Base-by-base conservation (phyloP, 1,284 basidiomycete species). In the Tylopilus sp. region DNA sequence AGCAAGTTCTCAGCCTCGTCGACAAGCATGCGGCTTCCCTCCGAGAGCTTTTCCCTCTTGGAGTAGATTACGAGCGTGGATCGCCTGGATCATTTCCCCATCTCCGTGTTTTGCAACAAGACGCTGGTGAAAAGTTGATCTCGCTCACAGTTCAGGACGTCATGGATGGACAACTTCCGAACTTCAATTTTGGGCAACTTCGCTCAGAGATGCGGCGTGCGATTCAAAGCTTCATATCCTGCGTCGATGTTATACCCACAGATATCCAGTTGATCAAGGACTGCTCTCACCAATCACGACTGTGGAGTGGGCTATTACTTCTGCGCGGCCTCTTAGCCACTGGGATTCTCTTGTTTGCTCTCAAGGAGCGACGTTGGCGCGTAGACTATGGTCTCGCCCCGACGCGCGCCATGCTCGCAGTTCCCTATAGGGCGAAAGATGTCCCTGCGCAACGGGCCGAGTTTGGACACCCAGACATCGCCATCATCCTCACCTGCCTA, bases 401-500 rank as follows among this genome's bases (percentile, higher is more conserved):
- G 6, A 69, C 39, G 6, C 80, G 85, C n/a, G 80, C 86, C 4
- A 75, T 81, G 60, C 74, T 87, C 8, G 84, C 86, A 3, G 85
- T 87, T 0, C 86, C 86, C 6, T 87, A 84, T 65, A 76, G 80
- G 33, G 85, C 85, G 0, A 87, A 87, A 71, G 86, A 87, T 65
- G 77, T 81, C 5, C 86, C 86, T 0, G 76, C 82, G 24, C 61
- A 75, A n/a, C 76, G 81, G 57, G 83, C 85, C 26, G 84, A 87
- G 54, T 87, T 87, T 63, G 85, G 84, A 3, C 86, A 87, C 71
- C 85, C 86, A 2, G 86, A 87, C 41, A 78, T 87, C 29, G 78
- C 80, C 2, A 72, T 87, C 56, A 64, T 49, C 22, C 74, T 87
- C 32, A 87, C 86, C 0, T 86, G 81, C 65, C 74, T 87, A 29